Percentiles rank a stretch among this genome's conserved stretches.
These are phyloP conservation scores for Auricularia sp. DNA, from an alignment of 768 basidiomycete species.

Conservation along the genomic window DNA sequence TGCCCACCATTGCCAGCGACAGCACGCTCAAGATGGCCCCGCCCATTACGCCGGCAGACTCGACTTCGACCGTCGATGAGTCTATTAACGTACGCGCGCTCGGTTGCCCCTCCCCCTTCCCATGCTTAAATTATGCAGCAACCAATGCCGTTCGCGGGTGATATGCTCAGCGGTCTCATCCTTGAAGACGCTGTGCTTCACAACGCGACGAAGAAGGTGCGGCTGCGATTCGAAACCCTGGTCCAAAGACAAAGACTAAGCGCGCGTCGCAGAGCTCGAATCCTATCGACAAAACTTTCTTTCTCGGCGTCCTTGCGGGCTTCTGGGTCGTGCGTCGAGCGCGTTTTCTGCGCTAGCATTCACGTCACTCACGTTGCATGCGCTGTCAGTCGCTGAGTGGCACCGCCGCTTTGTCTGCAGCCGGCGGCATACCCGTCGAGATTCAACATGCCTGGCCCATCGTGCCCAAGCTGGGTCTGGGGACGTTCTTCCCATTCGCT, in stretches of 20 bases:
- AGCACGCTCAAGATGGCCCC: background rate
- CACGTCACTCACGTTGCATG: background rate
- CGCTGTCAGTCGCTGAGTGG: constrained; percentile 8
- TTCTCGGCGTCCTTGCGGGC: constrained; percentile 13
- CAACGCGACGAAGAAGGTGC: constrained; percentile 10
- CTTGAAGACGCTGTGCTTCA: constrained; percentile 14
- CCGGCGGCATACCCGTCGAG: constrained; percentile 7
- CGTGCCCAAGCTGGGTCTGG: constrained; percentile 11
- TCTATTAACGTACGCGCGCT: no score
- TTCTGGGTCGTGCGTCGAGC: constrained; percentile 8
- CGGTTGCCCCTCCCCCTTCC: no score
- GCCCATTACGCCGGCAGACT: background rate
- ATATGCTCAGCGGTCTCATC: constrained; percentile 12
- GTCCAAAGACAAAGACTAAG: background rate
- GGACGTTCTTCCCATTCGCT: constrained; percentile 12
- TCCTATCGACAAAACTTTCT: constrained; percentile 10
- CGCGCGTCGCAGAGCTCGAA: constrained; percentile 4
- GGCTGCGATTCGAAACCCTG: background rate
- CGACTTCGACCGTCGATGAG: background rate
- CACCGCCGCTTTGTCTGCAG: constrained; percentile 10
- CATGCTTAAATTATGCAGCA: constrained; percentile 2
- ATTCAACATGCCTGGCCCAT: constrained; percentile 10
- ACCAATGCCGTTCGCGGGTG: constrained; percentile 1
- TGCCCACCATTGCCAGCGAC: background rate
- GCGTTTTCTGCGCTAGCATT: background rate